Evolutionary conservation across 1,284 basidiomycete genomes (phyloP).

Genomic region (Trichosporon sp.): DNA sequence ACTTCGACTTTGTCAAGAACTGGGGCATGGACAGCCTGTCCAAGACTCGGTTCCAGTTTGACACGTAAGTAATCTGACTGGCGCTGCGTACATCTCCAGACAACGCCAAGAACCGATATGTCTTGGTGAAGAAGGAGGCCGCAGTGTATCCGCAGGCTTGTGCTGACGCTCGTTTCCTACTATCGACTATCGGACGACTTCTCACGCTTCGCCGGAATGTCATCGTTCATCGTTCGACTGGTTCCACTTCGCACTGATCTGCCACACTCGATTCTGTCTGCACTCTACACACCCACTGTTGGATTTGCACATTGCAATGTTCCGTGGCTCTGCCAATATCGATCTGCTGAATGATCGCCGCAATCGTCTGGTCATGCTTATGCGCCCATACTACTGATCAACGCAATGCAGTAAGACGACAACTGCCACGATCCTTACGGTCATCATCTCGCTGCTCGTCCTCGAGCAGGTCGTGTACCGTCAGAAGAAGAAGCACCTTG

Average conservation of each 20-base stretch:
- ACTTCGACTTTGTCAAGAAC: constrained; percentile 31
- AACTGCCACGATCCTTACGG: constrained; percentile 39
- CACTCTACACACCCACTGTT: neutral
- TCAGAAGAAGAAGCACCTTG: constrained; percentile 77
- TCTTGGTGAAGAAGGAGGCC: neutral
- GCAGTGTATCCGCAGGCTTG: neutral
- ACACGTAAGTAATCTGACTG: constrained; percentile 32
- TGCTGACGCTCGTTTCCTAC: neutral
- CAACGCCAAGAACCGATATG: neutral
- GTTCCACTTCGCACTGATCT: neutral
- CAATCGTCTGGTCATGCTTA: neutral
- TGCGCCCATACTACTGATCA: neutral
- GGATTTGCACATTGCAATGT: neutral
- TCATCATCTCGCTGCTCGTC: constrained; percentile 44
- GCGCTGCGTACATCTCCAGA: neutral
- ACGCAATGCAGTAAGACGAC: constrained; percentile 38
- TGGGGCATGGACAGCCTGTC: constrained; percentile 42
- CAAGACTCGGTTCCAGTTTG: constrained; percentile 37
- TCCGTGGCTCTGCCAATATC: neutral
- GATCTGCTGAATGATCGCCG: neutral
- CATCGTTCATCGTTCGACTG: neutral
- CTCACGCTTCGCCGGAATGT: neutral
- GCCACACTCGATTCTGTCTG: neutral
- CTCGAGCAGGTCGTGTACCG: constrained; percentile 70
- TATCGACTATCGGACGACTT: neutral